Percentiles rank a stretch among this genome's conserved stretches.
These are phyloP conservation scores for Scolecobasidium constrictum DNA, from an alignment of 2,329 filamentous ascomycete species.

Conservation along the genomic window DNA sequence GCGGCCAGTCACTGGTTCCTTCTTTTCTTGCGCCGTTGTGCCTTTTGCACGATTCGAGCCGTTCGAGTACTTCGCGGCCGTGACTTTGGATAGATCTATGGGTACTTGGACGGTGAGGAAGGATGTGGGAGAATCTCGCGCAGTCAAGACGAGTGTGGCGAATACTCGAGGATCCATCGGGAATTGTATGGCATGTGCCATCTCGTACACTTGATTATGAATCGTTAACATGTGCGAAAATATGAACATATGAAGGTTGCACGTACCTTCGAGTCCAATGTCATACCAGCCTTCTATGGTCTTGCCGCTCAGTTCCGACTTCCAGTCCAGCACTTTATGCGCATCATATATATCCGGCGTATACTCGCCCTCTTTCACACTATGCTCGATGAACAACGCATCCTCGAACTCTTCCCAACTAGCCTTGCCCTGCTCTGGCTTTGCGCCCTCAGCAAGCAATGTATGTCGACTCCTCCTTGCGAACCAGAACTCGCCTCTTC, in stretches of 20 bases:
- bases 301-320: slow-evolving; percentile 19
- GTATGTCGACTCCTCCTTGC: slow-evolving; percentile 51
- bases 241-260: no score
- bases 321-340: slow-evolving; percentile 33
- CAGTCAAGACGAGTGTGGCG: slow-evolving; percentile 44
- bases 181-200: slow-evolving; percentile 51
- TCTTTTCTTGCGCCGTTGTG: slow-evolving; percentile 25
- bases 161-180: slow-evolving; percentile 56
- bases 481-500: slow-evolving; percentile 38
- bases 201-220: slow-evolving; percentile 43
- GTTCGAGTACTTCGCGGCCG: slow-evolving; percentile 20
- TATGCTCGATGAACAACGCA: slow-evolving; percentile 49
- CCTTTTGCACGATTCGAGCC: slow-evolving; percentile 18
- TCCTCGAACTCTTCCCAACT: slow-evolving; percentile 52
- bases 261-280: slow-evolving; percentile 31
- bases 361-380: slow-evolving; percentile 45
- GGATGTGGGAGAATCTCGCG: slow-evolving; percentile 4
- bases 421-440: slow-evolving; percentile 17
- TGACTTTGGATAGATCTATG: slow-evolving; percentile 22
- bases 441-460: neutral
- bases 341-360: slow-evolving; percentile 45
- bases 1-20: slow-evolving; percentile 42
- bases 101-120: slow-evolving; percentile 29
- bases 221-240: no score
- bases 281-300: slow-evolving; percentile 15